Evolutionary conservation across 148 eudicot genomes (phyloP), one percentile per base, ranked within the genome.

Genomic region (Fagopyrum homotropicum): DNA sequence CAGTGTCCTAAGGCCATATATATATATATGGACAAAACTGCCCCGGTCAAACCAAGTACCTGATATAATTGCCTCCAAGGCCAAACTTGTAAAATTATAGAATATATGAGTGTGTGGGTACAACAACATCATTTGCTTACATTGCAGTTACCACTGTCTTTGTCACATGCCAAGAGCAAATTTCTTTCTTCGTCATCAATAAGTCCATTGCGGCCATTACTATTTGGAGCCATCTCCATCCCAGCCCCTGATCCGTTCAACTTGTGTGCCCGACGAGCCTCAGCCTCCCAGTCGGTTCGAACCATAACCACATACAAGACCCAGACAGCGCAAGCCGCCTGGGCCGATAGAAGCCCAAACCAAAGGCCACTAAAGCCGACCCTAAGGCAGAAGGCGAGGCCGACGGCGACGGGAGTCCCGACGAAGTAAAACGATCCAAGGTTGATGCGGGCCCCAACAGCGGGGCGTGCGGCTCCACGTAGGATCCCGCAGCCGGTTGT

Each of bases 401-500:
- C 89, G 1, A 94, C 89, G 0, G 98, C 97, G 10, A 94, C 90
- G 0, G 98, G 98, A 2, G 89, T 90, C 29, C 98, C 98, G 73
- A 94, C 93, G 29, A 87, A 85, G 85, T 94, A 94, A 80, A 94
- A 94, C 0, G 96, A 88, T 10, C 89, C 87, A 0, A 94, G 87
- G 78, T 94, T 94, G 69, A 94, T 92, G 14, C 88, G 87, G 72
- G 97, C 98, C 22, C 93, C 98, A 17, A 92, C 86, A 0, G 84
- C 90, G 0, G 98, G 98, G 72, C 98, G 79, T 6, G 98, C 97
- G 0, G 92, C 86, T 57, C 97, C 98, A 14, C 98, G 91, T 45
- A 94, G 83, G 77, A 94, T 86, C 35, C 98, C 98, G 73, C 98
- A 94, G 45, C 98, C 98, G 0, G 98, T 94, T 0, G 98, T 94